Evolutionary conservation across 2,329 filamentous ascomycete species (phyloP), one percentile per base, ranked within the genome.

Genomic region (Alternaria sp.): DNA sequence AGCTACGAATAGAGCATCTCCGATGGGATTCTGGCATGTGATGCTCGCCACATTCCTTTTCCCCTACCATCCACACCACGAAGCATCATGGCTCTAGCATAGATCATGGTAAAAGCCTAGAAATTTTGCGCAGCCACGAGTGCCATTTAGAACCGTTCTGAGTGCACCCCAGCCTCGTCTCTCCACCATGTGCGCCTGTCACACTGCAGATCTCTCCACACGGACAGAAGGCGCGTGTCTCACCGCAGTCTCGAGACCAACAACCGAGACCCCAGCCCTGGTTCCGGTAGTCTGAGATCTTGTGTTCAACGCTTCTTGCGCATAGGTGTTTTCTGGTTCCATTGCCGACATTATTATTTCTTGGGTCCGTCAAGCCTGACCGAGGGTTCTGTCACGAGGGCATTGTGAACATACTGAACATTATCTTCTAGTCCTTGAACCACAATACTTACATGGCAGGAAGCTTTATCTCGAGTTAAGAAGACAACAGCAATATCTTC

Each of bases 171-270:
- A 48, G 57, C 44, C 61, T 51, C 53, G 43, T 46, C 58, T 57
- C 58, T 53, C 58, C 58, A 52, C 58, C 58, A 62, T 66, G 64
- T 64, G 59, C 51, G 30, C 51, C 38, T 46, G 63, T 68, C 65
- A 68, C 62, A 68, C 65, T 43, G 46, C 62, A 53, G 39, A 47
- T 46, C 46, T 53, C 52, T 43, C 47, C 43, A 57, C 48, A 5
- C 11, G 36, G 22, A 24, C 38, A 32, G 18, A 52, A 63, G 49
- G 55, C 57, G 55, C 51, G 53, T 65, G 59, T 55, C 49, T 58
- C 49, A 32, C 51, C n/a, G 32, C 49, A 56, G 53, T 57, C 51
- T 56, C 51, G 52, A 54, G 58, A 51, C 56, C 53, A 53, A 24
- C 41, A 66, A 43, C 43, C 51, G 53, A 51, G 47, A 60, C 46